Base-by-base conservation (phyloP, 768 basidiomycete species). In the Fibroporia radiculosa region DNA sequence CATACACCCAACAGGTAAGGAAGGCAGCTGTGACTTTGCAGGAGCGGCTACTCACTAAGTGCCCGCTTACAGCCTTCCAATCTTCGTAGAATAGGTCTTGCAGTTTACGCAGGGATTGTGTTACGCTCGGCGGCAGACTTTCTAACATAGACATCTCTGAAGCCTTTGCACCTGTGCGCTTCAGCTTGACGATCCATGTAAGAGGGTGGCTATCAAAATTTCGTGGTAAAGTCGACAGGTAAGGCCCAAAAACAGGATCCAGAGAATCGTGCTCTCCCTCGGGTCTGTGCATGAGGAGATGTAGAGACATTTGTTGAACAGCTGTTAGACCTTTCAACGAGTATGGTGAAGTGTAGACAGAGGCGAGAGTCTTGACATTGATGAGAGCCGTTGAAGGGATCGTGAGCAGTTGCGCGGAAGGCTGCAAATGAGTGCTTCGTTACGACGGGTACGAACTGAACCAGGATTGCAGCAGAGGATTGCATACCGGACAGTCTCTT, bases 121-220 rank as follows among this genome's bases (percentile, higher is more conserved):
- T 36, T 12, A 77, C 67, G 41, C 67, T 69, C 14, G 69, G 68
- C 12, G 88, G 81, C 16, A 88, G 56, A 25, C 48, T 45, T 8
- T 62, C 51, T 5, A 82, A 56, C 16, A 82, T 11, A 51, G 25
- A 28, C 18, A 5, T 16, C 19, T 42, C 41, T 20, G 10, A 12
- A 27, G 41, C 13, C 13, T 12, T 19, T 12, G 6, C 20, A 18
- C 23, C n/a, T 22, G 11, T 42, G 28, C 20, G 41, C 11, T 34
- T 48, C 44, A 12, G 48, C 44, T 61, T 61, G 37, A 75, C 68
- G 4, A 74, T 47, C 89, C 88, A 92, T 16, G 81, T 75, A n/a
- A 96, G 67, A 4, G 93, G 95, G 65, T 96, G 92, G 20, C 68
- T 68, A 32, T 71, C 71, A 60, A 98, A 93, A 23, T 79, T 63